Evolutionary conservation across 2,329 filamentous ascomycete genomes (phyloP).

Genomic region (Neocatenulostroma microsporum): DNA sequence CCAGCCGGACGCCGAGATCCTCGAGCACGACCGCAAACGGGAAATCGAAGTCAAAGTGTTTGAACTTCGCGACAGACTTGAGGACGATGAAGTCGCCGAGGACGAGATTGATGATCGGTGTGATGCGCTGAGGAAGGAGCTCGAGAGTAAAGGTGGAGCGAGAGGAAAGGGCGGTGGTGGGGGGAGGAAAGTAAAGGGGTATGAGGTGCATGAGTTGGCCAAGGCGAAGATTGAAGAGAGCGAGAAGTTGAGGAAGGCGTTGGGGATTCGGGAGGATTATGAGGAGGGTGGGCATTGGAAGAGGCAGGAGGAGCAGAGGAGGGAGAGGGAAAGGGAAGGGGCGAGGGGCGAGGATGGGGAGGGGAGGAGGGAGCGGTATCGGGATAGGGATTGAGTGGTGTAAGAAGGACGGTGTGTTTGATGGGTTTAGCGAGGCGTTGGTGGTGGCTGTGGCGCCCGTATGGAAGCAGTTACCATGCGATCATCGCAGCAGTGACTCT

Average conservation of each 20-base stretch:
- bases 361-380: background rate
- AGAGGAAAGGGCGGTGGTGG: constrained; percentile 40
- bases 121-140: constrained; percentile 56
- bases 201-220: constrained; percentile 93
- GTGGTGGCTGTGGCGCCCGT: too few relatives aligned
- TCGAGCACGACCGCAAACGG: constrained; percentile 88
- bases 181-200: constrained; percentile 64
- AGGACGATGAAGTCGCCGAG: constrained; percentile 80
- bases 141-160: constrained; percentile 46
- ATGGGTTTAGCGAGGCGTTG: constrained; percentile 4
- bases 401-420: background rate
- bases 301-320: constrained; percentile 63
- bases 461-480: background rate
- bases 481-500: background rate
- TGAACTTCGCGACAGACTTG: constrained; percentile 80
- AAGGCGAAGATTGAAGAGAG: constrained; percentile 95
- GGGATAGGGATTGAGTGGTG: constrained; percentile 5
- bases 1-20: constrained; percentile 82
- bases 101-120: constrained; percentile 81
- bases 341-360: constrained; percentile 7
- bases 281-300: constrained; percentile 82
- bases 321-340: constrained; percentile 19
- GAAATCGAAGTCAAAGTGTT: constrained; percentile 91
- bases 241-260: constrained; percentile 73
- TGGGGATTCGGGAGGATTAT: constrained; percentile 80